Evolutionary conservation across 331 rosid genomes (phyloP).

Genomic region (Malus hybrid): DNA sequence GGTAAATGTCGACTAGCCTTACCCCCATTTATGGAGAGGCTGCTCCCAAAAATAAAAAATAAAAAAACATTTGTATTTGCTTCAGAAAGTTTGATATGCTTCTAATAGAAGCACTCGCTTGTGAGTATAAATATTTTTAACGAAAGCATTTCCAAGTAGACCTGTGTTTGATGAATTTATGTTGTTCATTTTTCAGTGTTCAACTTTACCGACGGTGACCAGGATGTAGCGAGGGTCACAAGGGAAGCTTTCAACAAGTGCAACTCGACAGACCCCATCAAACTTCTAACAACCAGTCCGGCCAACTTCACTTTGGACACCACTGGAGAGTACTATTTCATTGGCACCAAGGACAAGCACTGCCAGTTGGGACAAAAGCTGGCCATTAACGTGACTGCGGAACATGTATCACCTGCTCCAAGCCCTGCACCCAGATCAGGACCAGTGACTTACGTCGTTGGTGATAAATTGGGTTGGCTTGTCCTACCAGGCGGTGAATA

Average conservation of each 20-base stretch:
- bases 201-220: slow-evolving; percentile 42
- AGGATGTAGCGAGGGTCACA: slow-evolving; percentile 53
- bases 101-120: background rate
- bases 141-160: background rate
- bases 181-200: slow-evolving; percentile 25
- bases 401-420: slow-evolving; percentile 25
- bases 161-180: background rate
- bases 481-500: slow-evolving; percentile 10
- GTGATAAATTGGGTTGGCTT: slow-evolving; percentile 37
- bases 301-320: slow-evolving; percentile 40
- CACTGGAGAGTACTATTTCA: slow-evolving; percentile 43
- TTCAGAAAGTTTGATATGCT: background rate
- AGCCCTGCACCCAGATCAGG: slow-evolving; percentile 19
- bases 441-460: slow-evolving; percentile 27
- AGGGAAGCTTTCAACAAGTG: slow-evolving; percentile 30
- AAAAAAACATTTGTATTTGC: too few species aligned
- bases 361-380: slow-evolving; percentile 40
- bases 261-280: slow-evolving; percentile 41
- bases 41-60: too few species aligned
- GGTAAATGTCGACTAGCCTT: too few species aligned
- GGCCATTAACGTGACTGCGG: slow-evolving; percentile 24
- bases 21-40: too few species aligned
- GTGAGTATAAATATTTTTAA: background rate
- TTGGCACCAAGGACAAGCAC: slow-evolving; percentile 32
- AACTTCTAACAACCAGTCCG: slow-evolving; percentile 23